A percentile compares a stretch with the other conserved stretches of the same genome.
Conservation (phyloP, 2,329 filamentous ascomycete species). For the Fusarium luffae region DNA sequence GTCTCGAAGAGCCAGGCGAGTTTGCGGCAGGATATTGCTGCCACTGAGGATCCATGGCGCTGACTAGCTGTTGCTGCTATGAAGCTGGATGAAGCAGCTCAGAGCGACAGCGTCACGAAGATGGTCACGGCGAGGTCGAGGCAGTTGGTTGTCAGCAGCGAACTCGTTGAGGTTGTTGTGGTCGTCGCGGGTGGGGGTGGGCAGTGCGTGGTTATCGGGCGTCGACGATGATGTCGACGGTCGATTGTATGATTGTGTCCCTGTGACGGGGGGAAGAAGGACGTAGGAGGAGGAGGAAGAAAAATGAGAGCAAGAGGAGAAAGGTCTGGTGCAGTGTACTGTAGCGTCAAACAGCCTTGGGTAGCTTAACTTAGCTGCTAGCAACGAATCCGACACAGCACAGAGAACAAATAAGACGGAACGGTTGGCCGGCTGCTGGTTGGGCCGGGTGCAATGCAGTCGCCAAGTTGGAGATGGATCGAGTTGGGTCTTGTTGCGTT, state of each 20-base stretch:
- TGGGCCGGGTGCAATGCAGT: constrained; percentile 41
- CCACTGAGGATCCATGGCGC: constrained; percentile 68
- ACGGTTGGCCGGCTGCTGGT: constrained; percentile 36
- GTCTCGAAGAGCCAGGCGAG: constrained; percentile 69
- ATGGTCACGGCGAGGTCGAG: constrained; percentile 17
- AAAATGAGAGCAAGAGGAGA: constrained; percentile 37
- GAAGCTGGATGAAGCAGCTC: constrained; percentile 37
- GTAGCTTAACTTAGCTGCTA: constrained; percentile 27
- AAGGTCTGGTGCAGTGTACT: constrained; percentile 14
- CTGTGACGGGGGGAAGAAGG: constrained; percentile 11
- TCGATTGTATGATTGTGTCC: constrained; percentile 37
- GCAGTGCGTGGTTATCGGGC: constrained; percentile 39
- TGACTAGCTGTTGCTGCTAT: constrained; percentile 47
- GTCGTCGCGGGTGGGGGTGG: constrained; percentile 31
- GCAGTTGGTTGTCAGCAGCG: constrained; percentile 29
- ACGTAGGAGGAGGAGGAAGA: constrained; percentile 22
- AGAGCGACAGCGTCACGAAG: constrained; percentile 36
- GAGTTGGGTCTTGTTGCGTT: constrained; percentile 33
- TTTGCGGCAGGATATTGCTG: constrained; percentile 70
- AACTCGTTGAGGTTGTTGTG: constrained; percentile 29
- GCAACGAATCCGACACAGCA: constrained; percentile 26
- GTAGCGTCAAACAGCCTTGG: constrained; percentile 17
- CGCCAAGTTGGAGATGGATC: constrained; percentile 42
- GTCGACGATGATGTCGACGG: constrained; percentile 35
- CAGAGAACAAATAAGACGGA: constrained; percentile 14